Conservation (phyloP, 208 protist genomes). For the Crithidia expoeki region DNA sequence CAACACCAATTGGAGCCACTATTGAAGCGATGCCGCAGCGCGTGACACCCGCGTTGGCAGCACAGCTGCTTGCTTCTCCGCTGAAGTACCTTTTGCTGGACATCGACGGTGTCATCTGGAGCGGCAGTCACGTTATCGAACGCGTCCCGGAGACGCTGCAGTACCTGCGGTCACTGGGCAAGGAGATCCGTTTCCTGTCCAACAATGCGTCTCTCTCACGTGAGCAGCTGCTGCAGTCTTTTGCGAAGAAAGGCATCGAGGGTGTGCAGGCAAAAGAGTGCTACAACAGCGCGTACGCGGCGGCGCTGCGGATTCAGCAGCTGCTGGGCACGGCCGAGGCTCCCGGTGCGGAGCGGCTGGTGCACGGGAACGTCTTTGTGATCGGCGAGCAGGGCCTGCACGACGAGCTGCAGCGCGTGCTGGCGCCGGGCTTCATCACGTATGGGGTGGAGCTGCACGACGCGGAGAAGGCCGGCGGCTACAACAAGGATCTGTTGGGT, state of each 20-base stretch:
- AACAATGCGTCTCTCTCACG: conserved; percentile 78
- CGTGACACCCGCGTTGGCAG: conserved; percentile 30
- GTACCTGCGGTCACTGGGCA: conserved; percentile 53
- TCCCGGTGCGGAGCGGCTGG: conserved; percentile 23
- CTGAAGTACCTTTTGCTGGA: conserved; percentile 71
- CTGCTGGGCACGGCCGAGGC: conserved; percentile 23
- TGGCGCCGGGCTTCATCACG: conserved; percentile 70
- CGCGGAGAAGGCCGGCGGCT: conserved; percentile 45
- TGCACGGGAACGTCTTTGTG: conserved; percentile 77
- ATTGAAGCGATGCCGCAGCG: conserved; percentile 41
- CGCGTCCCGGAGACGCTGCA: conserved; percentile 56
- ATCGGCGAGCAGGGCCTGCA: conserved; percentile 73
- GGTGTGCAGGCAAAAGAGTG: conserved; percentile 47
- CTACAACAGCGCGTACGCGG: conserved; percentile 78
- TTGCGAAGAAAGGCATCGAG: conserved; percentile 50
- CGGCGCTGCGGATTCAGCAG: conserved; percentile 50
- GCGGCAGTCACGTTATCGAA: conserved; percentile 46
- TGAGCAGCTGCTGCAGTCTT: conserved; percentile 31
- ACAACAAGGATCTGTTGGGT: conserved; percentile 30
- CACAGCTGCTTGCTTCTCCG: conserved; percentile 36
- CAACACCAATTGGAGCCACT: too few relatives aligned
- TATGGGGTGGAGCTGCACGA: conserved; percentile 77
- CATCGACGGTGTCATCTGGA: conserved; percentile 76
- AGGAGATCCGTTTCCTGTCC: conserved; percentile 69
- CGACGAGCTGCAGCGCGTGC: conserved; percentile 59